Base-by-base conservation (phyloP, 352 stramenopile species). In the Globisporangium nunn region DNA sequence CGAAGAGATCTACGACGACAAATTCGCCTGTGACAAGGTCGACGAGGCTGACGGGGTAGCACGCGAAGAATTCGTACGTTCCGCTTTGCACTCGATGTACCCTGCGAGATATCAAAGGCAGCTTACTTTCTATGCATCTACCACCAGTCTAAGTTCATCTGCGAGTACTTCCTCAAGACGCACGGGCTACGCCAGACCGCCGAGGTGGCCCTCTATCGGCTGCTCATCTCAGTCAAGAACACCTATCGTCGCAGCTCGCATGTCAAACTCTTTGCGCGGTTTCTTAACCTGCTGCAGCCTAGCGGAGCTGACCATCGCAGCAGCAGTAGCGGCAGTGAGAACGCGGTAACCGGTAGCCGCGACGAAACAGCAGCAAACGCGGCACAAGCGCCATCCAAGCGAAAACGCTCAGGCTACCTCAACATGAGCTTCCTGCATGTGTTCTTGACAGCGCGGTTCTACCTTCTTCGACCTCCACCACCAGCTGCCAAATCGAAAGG, bases 1-100 rank as follows among this genome's bases (percentile, higher is more conserved):
- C 35, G 81, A 91, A 59, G 54, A 50, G 15, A 85, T 91, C n/a
- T 91, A 89, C 53, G 73, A 91, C 54, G 78, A 88, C 64, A 91
- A 91, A 54, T 82, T 84, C 23, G 61, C 54, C 6, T 86, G 76
- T 2, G 81, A 91, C 43, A 64, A 66, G 49, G 68, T 61, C 4
- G 81, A 91, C 48, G 71, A 78, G 56, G 66, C 71, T 0, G 81
- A 91, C 31, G 78, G 81, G 18, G 77, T 88, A 17, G 76, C 71
- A 4, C 66, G 65, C 28, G 74, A 84, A 65, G 78, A 85, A 23
- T 43, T 88, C 58, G 66, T 77, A 51, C n/a, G 52, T 50, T 46
- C 37, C 7, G 4, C 40, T 45, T 14, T 17, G 1, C 40, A 45
- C 40, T 50, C 18, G 8, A 15, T 31, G 45, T 33, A 1, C 28